Evolutionary conservation across 371 early-diverging fungal species (phyloP).

Genomic region (Chytridiales sp.): DNA sequence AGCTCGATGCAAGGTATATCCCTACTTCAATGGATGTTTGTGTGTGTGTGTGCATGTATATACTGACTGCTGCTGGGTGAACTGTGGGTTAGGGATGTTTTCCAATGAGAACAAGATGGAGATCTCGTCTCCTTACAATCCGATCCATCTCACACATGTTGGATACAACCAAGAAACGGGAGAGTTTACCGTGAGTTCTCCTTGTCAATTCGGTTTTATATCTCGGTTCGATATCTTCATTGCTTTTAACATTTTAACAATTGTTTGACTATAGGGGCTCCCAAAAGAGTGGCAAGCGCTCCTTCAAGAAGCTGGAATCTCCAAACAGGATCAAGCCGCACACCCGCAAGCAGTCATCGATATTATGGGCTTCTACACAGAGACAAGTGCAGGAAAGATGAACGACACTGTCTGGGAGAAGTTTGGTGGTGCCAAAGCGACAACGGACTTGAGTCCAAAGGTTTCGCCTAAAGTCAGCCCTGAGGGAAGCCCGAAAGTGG

Average conservation of each 20-base stretch:
- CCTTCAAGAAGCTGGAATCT: conserved; percentile 88
- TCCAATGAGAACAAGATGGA: conserved; percentile 33
- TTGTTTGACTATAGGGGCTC: conserved; percentile 65
- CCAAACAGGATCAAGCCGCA: conserved; percentile 90
- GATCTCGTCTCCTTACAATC: conserved; percentile 95
- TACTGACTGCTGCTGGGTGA: too few relatives aligned
- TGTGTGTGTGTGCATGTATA: too few relatives aligned
- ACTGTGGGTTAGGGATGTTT: conserved; percentile 46
- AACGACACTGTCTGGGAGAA: conserved; percentile 83
- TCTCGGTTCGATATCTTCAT: too few relatives aligned
- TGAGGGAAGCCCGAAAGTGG: conserved; percentile 22
- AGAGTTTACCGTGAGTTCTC: conserved; percentile 46
- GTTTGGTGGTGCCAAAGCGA: conserved; percentile 47
- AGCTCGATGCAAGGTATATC: too few relatives aligned
- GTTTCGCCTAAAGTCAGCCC: conserved; percentile 30
- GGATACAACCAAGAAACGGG: conserved; percentile 53
- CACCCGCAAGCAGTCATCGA: conserved; percentile 95
- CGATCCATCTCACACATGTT: conserved; percentile 87
- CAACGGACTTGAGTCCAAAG: background rate
- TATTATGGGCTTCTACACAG: conserved; percentile 80
- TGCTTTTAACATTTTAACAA: conserved; percentile 1
- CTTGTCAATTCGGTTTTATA: too few relatives aligned
- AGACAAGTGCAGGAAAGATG: conserved; percentile 41
- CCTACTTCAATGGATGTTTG: too few relatives aligned
- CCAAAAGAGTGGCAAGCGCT: conserved; percentile 93